Conservation (phyloP, 352 stramenopile genomes). For the Globisporangium viniferum region DNA sequence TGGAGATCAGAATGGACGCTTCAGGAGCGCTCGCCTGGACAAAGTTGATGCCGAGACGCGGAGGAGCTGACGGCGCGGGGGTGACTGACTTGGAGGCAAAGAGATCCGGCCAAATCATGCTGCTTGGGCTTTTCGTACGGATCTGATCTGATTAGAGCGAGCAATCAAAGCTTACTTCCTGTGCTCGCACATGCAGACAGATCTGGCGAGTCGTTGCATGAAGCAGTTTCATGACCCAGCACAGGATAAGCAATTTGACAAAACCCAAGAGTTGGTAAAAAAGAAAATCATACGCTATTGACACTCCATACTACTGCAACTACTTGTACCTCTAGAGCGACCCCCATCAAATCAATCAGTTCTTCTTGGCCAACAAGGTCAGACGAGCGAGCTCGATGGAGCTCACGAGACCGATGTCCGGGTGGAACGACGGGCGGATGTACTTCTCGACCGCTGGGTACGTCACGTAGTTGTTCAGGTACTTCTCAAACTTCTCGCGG, state of each 20-base stretch:
- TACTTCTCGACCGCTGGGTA: conserved; percentile 71
- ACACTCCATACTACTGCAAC: conserved; percentile 8
- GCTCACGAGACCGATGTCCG: conserved; percentile 79
- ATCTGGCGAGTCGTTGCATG: background rate
- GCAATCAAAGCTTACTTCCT: background rate
- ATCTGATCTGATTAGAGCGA: background rate
- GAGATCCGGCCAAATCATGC: conserved; percentile 30
- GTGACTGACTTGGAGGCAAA: conserved; percentile 17
- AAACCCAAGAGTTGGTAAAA: background rate
- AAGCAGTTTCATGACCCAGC: background rate
- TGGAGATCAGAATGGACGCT: conserved; percentile 25
- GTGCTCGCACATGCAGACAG: no score
- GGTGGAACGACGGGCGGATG: conserved; percentile 84
- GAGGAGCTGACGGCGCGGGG: background rate
- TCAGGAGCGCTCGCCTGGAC: conserved; percentile 45
- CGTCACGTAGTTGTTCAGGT: conserved; percentile 77
- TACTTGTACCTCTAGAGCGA: conserved; percentile 3
- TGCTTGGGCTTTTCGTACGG: background rate
- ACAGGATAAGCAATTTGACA: background rate
- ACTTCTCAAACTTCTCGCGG: conserved; percentile 73
- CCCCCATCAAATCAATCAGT: background rate
- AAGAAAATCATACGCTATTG: conserved; percentile 15
- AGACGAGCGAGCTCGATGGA: conserved; percentile 78
- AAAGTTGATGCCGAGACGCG: conserved; percentile 57
- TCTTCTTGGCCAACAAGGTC: conserved; percentile 34